Conservation (phyloP, 257 asterid species). For the Haberlea rhodopensis region DNA sequence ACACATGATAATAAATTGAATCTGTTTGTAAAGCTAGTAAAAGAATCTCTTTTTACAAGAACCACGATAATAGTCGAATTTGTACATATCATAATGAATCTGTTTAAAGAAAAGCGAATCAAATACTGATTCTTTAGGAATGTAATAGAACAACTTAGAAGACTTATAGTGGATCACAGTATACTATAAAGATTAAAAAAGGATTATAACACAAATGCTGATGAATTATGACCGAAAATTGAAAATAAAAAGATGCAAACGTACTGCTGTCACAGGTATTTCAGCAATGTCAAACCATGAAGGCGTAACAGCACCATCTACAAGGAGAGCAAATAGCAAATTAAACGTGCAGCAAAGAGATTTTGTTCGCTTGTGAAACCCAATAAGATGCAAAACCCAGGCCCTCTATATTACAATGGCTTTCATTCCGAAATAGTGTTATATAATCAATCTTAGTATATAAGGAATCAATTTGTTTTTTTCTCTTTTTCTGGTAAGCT, state of each 20-base stretch:
- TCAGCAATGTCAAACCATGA: conserved; percentile 95
- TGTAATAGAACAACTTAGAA: conserved; percentile 9
- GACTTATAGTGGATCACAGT: background rate
- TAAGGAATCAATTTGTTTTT: no score
- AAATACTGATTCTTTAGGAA: conserved; percentile 11
- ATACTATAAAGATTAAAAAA: conserved; percentile 7
- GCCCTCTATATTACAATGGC: background rate
- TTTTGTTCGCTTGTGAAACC: background rate
- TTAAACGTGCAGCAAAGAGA: background rate
- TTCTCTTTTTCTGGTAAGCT: background rate
- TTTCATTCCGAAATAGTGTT: background rate
- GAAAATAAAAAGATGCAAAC: conserved; percentile 34
- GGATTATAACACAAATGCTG: background rate
- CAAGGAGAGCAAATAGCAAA: conserved; percentile 22
- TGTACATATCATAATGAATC: background rate
- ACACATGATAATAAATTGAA: background rate
- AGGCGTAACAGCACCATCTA: conserved; percentile 96
- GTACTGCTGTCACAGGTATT: conserved; percentile 85
- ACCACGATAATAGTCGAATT: no score
- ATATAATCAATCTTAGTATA: background rate
- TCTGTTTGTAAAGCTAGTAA: background rate
- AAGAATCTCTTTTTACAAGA: no score
- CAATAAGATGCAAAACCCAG: conserved; percentile 9
- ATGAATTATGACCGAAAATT: conserved; percentile 1
- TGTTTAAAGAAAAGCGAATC: background rate